These are phyloP conservation scores for Abortiporus biennis DNA, from an alignment of 1,284 basidiomycete genomes.

Conservation along the genomic window DNA sequence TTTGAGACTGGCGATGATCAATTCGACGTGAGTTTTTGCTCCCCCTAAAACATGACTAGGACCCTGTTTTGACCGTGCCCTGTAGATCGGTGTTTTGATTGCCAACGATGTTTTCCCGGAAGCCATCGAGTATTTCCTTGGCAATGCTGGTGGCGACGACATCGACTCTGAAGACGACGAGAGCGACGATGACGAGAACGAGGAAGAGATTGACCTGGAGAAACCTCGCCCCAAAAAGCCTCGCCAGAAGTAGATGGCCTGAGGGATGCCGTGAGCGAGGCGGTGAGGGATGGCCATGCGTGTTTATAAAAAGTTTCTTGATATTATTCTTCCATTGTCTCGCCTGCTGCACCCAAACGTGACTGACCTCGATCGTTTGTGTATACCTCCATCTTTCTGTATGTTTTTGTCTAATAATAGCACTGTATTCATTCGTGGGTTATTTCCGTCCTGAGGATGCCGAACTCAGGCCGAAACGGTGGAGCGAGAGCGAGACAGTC, in stretches of 20 bases:
- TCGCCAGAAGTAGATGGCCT: constrained; percentile 45
- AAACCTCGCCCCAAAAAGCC: constrained; percentile 71
- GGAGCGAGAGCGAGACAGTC: no score
- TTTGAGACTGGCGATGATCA: constrained; percentile 66
- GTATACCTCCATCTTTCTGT: no score
- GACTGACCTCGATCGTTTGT: no score
- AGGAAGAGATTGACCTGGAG: constrained; percentile 77
- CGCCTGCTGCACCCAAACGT: no score
- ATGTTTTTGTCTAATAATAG: no score
- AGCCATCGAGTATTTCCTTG: constrained; percentile 73
- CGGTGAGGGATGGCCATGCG: constrained; percentile 3
- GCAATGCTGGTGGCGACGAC: constrained; percentile 51
- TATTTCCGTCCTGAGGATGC: no score
- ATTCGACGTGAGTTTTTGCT: constrained; percentile 49
- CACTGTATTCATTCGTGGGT: no score
- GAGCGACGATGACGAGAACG: constrained; percentile 63
- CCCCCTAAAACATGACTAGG: constrained; percentile 8
- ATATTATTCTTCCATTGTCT: no score
- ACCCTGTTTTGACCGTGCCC: not conserved
- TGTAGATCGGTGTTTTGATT: constrained; percentile 63
- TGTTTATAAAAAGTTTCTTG: no score
- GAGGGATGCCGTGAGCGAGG: no score
- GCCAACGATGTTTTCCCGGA: constrained; percentile 74
- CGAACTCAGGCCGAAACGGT: no score
- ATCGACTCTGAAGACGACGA: constrained; percentile 59